These are phyloP conservation scores for Taphrina deformans DNA, from an alignment of 1,139 yeast genomes.

Conservation along the genomic window DNA sequence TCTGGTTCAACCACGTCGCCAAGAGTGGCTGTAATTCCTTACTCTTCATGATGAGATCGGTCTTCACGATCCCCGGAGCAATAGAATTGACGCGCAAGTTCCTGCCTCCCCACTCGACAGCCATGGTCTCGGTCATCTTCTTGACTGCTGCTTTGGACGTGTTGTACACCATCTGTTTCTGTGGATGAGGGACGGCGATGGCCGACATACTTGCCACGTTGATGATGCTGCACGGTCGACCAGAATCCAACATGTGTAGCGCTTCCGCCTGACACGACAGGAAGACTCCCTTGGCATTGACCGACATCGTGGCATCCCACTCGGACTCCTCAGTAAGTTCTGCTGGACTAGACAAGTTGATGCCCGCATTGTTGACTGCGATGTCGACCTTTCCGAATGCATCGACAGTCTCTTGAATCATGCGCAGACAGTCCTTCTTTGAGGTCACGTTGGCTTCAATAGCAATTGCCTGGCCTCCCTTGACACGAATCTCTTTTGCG, in stretches of 20 bases:
- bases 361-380: constrained; percentile 94
- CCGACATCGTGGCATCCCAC: constrained; percentile 51
- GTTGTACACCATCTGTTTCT: constrained; percentile 62
- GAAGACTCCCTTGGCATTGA: constrained; percentile 76
- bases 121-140: constrained; percentile 56
- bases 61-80: constrained; percentile 61
- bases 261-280: constrained; percentile 69
- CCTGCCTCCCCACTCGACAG: constrained; percentile 61
- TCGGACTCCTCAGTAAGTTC: constrained; percentile 21
- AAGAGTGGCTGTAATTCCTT: constrained; percentile 24
- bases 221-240: constrained; percentile 60
- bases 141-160: constrained; percentile 63
- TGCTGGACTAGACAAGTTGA: constrained; percentile 53
- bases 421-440: constrained; percentile 66
- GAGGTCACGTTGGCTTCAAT: constrained; percentile 29
- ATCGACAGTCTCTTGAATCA: constrained; percentile 80
- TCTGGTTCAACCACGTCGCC: constrained; percentile 48
- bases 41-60: constrained; percentile 44
- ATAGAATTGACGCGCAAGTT: constrained; percentile 58
- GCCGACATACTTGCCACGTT: constrained; percentile 68
- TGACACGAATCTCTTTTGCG: constrained; percentile 57
- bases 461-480: constrained; percentile 58
- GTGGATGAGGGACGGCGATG: constrained; percentile 65
- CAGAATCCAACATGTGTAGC: constrained; percentile 64
- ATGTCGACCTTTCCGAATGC: constrained; percentile 87